phyloP scores from a whole-genome alignment of 2,329 filamentous ascomycete species.

The Elsinoe arachidis region DNA sequence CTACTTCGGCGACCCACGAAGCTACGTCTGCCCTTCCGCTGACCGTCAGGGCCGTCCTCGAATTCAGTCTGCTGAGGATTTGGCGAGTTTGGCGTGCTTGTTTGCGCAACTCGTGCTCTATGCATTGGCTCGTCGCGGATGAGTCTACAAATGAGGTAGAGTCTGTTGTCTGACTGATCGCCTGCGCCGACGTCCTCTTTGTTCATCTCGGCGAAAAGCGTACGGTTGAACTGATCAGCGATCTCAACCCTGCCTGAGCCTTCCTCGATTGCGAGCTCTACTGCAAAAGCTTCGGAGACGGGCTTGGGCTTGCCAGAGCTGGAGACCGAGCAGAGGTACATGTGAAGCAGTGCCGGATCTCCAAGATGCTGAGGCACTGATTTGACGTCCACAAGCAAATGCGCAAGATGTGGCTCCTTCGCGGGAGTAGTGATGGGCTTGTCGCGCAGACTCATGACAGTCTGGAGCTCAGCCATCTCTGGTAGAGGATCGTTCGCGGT shows the following conservation, averaged over 20 bases:
- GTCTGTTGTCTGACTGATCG: constrained; percentile 56
- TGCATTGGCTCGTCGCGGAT: constrained; percentile 47
- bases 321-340: constrained; percentile 68
- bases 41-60: constrained; percentile 4
- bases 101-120: background rate
- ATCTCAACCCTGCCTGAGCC: constrained; percentile 53
- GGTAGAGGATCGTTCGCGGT: constrained; percentile 91
- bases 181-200: constrained; percentile 62
- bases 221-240: constrained; percentile 63
- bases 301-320: constrained; percentile 54
- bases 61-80: constrained; percentile 10
- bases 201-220: constrained; percentile 79
- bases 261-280: constrained; percentile 68
- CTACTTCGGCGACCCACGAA: constrained; percentile 2
- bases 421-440: constrained; percentile 61
- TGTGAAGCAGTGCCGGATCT: constrained; percentile 65
- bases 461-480: constrained; percentile 82
- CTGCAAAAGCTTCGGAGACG: constrained; percentile 73
- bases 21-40: background rate
- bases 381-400: constrained; percentile 75
- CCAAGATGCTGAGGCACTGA: constrained; percentile 68
- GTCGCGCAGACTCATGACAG: constrained; percentile 88
- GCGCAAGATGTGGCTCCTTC: constrained; percentile 67
- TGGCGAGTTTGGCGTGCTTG: constrained; percentile 1
- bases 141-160: constrained; percentile 79